Conservation (phyloP, 2,329 filamentous ascomycete species). For the Ilyonectria mors-panacis region DNA sequence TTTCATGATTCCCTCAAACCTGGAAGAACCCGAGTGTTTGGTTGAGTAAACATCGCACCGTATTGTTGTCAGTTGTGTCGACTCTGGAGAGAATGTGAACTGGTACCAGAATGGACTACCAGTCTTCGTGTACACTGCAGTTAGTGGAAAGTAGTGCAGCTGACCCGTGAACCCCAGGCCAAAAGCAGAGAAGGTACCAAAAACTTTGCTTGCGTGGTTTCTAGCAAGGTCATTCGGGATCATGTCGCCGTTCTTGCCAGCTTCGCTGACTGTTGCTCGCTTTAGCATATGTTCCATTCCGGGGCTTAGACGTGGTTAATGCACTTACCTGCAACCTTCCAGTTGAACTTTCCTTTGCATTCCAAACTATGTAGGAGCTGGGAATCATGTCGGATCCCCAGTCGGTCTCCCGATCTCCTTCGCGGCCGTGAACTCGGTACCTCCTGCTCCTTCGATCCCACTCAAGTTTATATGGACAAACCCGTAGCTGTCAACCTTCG, state of each 20-base stretch:
- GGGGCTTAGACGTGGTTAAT: neutral
- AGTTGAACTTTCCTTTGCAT: slow-evolving; percentile 25
- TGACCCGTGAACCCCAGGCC: neutral
- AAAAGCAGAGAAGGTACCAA: neutral
- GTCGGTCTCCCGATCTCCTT: neutral
- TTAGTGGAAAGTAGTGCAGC: slow-evolving; percentile 15
- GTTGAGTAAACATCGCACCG: slow-evolving; percentile 31
- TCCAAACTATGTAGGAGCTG: slow-evolving; percentile 16
- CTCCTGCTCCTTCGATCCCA: neutral
- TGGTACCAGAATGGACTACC: slow-evolving; percentile 32
- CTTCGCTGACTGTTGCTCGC: neutral
- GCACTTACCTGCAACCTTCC: slow-evolving; percentile 28
- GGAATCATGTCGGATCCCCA: neutral
- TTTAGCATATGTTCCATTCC: neutral
- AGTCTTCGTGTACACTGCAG: slow-evolving; percentile 3
- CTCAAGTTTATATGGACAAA: slow-evolving; percentile 30
- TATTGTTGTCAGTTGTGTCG: slow-evolving; percentile 23
- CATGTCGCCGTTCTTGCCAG: neutral
- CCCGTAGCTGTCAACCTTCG: slow-evolving; percentile 8
- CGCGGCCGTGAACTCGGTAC: neutral
- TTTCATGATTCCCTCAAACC: neutral
- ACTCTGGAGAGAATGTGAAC: slow-evolving; percentile 26
- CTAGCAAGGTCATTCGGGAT: neutral
- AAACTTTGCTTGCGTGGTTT: neutral
- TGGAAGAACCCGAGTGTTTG: neutral